Evolutionary conservation across 108 stramenopile genomes (phyloP), one percentile per base, ranked within the genome.

Genomic region (Craspedostauros australis): DNA sequence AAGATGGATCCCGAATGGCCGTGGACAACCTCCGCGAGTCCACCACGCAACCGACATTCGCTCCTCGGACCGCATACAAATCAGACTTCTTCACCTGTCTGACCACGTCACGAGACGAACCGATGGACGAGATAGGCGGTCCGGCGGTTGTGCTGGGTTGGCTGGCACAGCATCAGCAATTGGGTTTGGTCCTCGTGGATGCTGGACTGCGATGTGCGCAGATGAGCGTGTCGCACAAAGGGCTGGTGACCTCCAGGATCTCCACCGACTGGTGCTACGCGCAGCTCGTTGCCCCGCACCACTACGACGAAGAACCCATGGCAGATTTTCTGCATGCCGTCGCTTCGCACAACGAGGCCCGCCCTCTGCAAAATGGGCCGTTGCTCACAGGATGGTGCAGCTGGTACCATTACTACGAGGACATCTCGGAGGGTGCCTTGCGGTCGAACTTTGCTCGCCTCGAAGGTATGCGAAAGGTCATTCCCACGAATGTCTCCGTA

Each of bases 391-490:
- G 95, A 30, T 96, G 95, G 95, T 96, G 95, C 56, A 76, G 73
- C 37, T 96, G 95, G 95, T 96, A 96, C 53, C 88, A 93, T 64
- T 93, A 88, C 50, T 96, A 93, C 47, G 80, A 84, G 42, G 66
- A 91, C 45, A 96, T 96, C 46, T 69, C 85, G 30, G 86, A 81
- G 39, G 70, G 59, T 22, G 76, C 63, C n/a, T 49, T 95, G 32
- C 41, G 75, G 14, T 57, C 67, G 27, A 95, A 95, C 68, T 84
- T 88, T 60, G 50, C 55, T 14, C 71, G 66, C 26, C 57, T 95
- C 43, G 59, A 74, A 14, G 68, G 64, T 4, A 54, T 86, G 29
- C 60, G 79, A 42, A 71, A 39, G 14, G 60, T 56, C 16, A 70
- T 88, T 27, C 82, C 83, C 1, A 85, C 84, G 39, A 86, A 93